phyloP scores from a whole-genome alignment of 805 yeast species.

The Myxozyma geophila region DNA sequence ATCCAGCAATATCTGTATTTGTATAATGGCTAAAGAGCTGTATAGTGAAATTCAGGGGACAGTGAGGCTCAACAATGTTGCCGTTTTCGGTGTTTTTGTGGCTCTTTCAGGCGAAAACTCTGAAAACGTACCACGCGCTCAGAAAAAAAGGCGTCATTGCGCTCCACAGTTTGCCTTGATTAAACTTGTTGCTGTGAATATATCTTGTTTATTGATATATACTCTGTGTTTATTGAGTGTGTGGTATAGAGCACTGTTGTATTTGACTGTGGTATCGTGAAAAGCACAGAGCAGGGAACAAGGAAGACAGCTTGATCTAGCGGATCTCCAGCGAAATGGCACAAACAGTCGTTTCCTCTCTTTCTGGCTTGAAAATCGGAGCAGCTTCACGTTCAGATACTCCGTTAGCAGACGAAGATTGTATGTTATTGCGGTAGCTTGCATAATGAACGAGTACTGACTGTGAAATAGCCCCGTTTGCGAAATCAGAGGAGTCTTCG shows the following conservation, averaged over 20 bases:
- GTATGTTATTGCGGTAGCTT: neutral
- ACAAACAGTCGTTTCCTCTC: slow-evolving; percentile 1
- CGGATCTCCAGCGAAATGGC: neutral
- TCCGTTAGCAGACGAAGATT: slow-evolving; percentile 11
- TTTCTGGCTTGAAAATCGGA: slow-evolving; percentile 7
- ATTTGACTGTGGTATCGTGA: no score
- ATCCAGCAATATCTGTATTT: no score
- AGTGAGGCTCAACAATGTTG: neutral
- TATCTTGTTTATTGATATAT: neutral
- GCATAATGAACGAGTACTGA: neutral
- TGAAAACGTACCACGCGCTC: neutral
- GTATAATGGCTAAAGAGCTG: no score
- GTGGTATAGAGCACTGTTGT: no score
- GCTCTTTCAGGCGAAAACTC: neutral
- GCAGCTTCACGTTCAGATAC: slow-evolving; percentile 1
- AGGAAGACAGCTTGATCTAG: no score
- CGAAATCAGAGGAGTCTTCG: neutral
- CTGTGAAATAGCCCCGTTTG: slow-evolving; percentile 1
- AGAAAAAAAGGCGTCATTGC: slow-evolving; percentile 1
- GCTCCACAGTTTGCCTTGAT: neutral
- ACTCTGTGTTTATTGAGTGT: neutral
- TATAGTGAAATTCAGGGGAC: slow-evolving; percentile 9
- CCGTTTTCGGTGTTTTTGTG: neutral
- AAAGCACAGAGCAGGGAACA: no score
- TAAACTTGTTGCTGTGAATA: neutral